phyloP scores from a whole-genome alignment of 2,329 filamentous ascomycete species.

The Aspergillus persii region DNA sequence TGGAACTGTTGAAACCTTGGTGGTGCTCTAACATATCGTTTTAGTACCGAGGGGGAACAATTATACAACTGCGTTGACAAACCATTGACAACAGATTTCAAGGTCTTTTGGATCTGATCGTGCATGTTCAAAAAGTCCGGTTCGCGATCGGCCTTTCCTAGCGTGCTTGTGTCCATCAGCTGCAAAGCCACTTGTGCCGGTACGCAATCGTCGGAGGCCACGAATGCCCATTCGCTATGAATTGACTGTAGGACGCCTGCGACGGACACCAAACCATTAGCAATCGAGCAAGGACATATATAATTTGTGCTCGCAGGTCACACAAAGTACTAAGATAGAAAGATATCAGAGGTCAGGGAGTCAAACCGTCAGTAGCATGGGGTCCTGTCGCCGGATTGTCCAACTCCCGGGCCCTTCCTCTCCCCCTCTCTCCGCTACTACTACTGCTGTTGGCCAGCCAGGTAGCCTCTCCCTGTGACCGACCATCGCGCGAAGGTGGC shows the following conservation, averaged over 20 bases:
- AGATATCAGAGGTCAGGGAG: neutral
- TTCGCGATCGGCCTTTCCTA: constrained; percentile 87
- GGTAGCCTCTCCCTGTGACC: constrained; percentile 20
- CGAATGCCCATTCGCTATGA: constrained; percentile 83
- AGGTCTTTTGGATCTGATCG: constrained; percentile 81
- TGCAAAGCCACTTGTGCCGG: constrained; percentile 94
- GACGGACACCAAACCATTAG: constrained; percentile 6
- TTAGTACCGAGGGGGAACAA: constrained; percentile 8
- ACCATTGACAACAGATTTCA: constrained; percentile 90
- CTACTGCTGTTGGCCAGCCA: constrained; percentile 21
- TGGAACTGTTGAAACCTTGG: constrained; percentile 98
- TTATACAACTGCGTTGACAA: constrained; percentile 9
- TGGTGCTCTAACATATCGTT: constrained; percentile 68
- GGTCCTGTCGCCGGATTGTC: constrained; percentile 21
- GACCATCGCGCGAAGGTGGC: constrained; percentile 27
- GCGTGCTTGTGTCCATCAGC: constrained; percentile 87
- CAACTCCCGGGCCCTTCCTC: constrained; percentile 13
- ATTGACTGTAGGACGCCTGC: constrained; percentile 74
- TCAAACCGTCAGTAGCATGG: constrained; percentile 38
- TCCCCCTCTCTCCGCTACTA: constrained; percentile 21
- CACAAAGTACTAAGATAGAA: neutral
- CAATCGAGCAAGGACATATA: neutral
- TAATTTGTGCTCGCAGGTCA: neutral
- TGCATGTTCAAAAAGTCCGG: constrained; percentile 80
- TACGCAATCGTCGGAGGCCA: constrained; percentile 84